Conservation (phyloP, 2,329 filamentous ascomycete genomes). For the Biscogniauxia marginata region DNA sequence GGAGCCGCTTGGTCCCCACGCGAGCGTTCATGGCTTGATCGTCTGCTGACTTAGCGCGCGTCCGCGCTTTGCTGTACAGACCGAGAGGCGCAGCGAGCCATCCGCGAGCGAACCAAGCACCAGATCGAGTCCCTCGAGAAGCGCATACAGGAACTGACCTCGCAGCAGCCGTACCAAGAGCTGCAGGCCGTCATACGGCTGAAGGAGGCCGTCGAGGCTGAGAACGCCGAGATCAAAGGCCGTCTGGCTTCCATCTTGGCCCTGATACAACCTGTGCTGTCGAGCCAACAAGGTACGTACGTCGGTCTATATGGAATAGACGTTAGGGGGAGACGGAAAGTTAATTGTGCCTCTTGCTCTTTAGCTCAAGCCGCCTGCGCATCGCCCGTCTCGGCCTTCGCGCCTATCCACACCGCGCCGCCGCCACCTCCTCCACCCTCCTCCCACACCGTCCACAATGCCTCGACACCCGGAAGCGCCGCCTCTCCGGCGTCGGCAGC, state of each 20-base stretch:
- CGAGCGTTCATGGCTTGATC: constrained; percentile 1
- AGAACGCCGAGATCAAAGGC: constrained; percentile 76
- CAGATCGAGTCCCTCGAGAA: constrained; percentile 75
- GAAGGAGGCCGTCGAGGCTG: constrained; percentile 73
- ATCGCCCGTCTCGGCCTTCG: constrained; percentile 24
- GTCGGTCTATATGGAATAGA: not conserved
- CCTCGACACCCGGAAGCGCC: constrained; percentile 40
- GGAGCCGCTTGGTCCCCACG: too few relatives aligned
- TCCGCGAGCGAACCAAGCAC: constrained; percentile 76
- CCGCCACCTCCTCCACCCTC: constrained; percentile 27
- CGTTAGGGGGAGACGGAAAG: constrained; percentile 19
- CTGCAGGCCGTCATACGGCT: constrained; percentile 72
- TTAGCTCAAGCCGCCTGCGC: constrained; percentile 33
- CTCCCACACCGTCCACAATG: constrained; percentile 32
- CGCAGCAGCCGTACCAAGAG: constrained; percentile 80
- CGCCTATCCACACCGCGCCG: constrained; percentile 21
- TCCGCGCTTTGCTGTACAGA: constrained; percentile 48
- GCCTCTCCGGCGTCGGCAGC: constrained; percentile 36
- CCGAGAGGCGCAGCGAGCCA: constrained; percentile 81
- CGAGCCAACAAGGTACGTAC: constrained; percentile 26
- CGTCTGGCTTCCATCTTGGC: constrained; percentile 64
- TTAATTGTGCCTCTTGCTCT: constrained; percentile 20
- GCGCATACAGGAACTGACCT: constrained; percentile 72
- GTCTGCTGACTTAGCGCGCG: constrained; percentile 3
- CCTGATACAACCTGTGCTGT: constrained; percentile 60